Evolutionary conservation across 1,284 basidiomycete species (phyloP).

Genomic region (Lignosus rhinocerotis): DNA sequence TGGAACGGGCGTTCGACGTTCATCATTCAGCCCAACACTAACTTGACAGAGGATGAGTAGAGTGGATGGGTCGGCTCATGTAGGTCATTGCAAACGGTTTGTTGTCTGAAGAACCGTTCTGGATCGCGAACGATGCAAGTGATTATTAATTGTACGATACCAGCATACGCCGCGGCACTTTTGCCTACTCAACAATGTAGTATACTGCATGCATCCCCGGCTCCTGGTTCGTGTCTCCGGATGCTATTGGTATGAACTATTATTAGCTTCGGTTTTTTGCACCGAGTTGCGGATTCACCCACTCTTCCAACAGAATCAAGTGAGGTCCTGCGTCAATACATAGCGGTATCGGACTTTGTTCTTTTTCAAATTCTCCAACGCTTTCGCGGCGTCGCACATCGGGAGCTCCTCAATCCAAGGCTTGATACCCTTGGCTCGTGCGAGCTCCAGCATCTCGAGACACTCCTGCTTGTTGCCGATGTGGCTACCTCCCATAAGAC

Average conservation of each 20-base stretch:
- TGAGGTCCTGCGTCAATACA: constrained; percentile 43
- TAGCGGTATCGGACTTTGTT: constrained; percentile 55
- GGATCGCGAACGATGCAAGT: too few relatives aligned
- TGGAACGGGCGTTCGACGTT: too few relatives aligned
- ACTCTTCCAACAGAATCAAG: background rate
- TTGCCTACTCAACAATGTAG: too few relatives aligned
- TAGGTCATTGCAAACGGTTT: too few relatives aligned
- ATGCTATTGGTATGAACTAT: background rate
- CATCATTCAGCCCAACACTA: too few relatives aligned
- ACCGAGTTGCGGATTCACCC: background rate
- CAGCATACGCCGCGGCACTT: too few relatives aligned
- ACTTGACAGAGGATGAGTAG: too few relatives aligned
- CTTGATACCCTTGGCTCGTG: constrained; percentile 52
- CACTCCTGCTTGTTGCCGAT: constrained; percentile 68
- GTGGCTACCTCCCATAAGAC: constrained; percentile 44
- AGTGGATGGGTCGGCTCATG: too few relatives aligned
- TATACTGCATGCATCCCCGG: too few relatives aligned
- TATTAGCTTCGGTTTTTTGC: background rate
- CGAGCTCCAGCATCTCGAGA: constrained; percentile 59
- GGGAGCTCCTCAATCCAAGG: constrained; percentile 54
- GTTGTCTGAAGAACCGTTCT: too few relatives aligned
- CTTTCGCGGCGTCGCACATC: constrained; percentile 59
- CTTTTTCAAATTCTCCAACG: constrained; percentile 52
- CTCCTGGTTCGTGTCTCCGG: constrained; percentile 6
- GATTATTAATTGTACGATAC: too few relatives aligned